These are phyloP conservation scores for Tuber calosporum DNA, from an alignment of 495 filamentous ascomycete genomes.

Conservation along the genomic window DNA sequence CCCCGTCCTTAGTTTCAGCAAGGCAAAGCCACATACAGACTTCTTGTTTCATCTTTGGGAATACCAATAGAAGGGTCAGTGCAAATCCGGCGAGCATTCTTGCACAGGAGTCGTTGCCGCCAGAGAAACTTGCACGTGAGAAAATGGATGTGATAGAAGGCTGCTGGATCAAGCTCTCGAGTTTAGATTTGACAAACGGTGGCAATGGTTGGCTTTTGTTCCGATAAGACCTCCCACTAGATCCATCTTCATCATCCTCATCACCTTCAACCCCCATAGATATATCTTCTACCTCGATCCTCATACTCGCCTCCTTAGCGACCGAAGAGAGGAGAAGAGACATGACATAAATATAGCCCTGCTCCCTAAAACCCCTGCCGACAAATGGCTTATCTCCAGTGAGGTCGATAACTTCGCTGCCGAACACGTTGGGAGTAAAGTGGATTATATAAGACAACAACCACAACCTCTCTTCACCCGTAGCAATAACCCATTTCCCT, in stretches of 20 bases:
- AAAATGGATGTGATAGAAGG: constrained; percentile 38
- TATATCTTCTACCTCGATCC: constrained; percentile 51
- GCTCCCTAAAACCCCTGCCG: constrained; percentile 6
- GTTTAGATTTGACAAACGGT: constrained; percentile 54
- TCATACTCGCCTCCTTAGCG: constrained; percentile 52
- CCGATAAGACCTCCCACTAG: constrained; percentile 8
- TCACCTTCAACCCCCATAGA: constrained; percentile 39
- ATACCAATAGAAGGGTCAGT: constrained; percentile 75
- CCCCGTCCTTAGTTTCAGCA: constrained; percentile 58
- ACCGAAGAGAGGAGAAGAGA: constrained; percentile 58
- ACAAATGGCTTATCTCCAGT: constrained; percentile 31
- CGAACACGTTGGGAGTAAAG: constrained; percentile 53
- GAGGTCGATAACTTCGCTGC: constrained; percentile 44
- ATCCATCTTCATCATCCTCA: constrained; percentile 36
- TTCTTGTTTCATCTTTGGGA: constrained; percentile 75
- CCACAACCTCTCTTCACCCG: constrained; percentile 54
- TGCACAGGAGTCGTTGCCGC: constrained; percentile 51
- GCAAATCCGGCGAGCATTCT: constrained; percentile 77
- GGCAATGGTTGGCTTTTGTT: constrained; percentile 45
- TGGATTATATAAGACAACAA: constrained; percentile 74
- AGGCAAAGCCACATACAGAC: constrained; percentile 93
- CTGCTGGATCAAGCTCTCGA: constrained; percentile 60
- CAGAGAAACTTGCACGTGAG: constrained; percentile 40
- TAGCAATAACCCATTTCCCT: constrained; percentile 28
- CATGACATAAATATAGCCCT: constrained; percentile 60